Conservation (phyloP, 768 basidiomycete genomes). For the Boletus vermiculosoides region DNA sequence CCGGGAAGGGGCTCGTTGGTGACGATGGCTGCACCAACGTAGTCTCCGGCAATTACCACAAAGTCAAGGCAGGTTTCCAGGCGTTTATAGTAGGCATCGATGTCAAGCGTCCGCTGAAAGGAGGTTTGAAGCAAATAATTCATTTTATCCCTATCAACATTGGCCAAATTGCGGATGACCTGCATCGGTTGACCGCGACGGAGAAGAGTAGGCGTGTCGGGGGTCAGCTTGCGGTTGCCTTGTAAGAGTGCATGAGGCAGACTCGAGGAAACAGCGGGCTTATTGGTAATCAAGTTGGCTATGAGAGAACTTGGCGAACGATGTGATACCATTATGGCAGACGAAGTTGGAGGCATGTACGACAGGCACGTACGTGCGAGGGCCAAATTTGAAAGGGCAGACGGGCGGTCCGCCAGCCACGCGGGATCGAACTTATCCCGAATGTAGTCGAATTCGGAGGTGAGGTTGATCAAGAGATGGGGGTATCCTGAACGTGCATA, state of each 20-base stretch:
- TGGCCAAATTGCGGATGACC: slow-evolving; percentile 66
- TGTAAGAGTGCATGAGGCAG: slow-evolving; percentile 92
- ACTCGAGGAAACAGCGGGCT: slow-evolving; percentile 93
- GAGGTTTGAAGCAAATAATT: slow-evolving; percentile 83
- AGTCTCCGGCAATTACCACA: slow-evolving; percentile 91
- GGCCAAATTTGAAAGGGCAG: slow-evolving; percentile 80
- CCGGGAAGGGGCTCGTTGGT: slow-evolving; percentile 57
- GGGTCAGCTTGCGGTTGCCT: slow-evolving; percentile 79
- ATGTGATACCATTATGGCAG: slow-evolving; percentile 96
- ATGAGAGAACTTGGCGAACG: slow-evolving; percentile 94
- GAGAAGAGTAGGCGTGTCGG: slow-evolving; percentile 89
- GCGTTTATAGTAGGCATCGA: slow-evolving; percentile 73
- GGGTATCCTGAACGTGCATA: slow-evolving; percentile 94
- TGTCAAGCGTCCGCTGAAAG: slow-evolving; percentile 73
- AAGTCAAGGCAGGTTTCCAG: slow-evolving; percentile 82
- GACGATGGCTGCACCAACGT: slow-evolving; percentile 91
- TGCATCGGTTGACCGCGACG: slow-evolving; percentile 86
- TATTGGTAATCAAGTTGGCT: slow-evolving; percentile 96
- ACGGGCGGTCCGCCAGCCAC: slow-evolving; percentile 80
- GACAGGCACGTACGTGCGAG: slow-evolving; percentile 83
- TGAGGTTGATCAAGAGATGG: slow-evolving; percentile 92
- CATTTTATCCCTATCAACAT: slow-evolving; percentile 74
- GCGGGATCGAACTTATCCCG: slow-evolving; percentile 74
- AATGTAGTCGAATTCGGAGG: slow-evolving; percentile 84
- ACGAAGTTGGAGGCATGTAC: slow-evolving; percentile 92